These are phyloP conservation scores for Andrographis paniculata DNA, from an alignment of 305 asterid genomes.

Conservation along the genomic window DNA sequence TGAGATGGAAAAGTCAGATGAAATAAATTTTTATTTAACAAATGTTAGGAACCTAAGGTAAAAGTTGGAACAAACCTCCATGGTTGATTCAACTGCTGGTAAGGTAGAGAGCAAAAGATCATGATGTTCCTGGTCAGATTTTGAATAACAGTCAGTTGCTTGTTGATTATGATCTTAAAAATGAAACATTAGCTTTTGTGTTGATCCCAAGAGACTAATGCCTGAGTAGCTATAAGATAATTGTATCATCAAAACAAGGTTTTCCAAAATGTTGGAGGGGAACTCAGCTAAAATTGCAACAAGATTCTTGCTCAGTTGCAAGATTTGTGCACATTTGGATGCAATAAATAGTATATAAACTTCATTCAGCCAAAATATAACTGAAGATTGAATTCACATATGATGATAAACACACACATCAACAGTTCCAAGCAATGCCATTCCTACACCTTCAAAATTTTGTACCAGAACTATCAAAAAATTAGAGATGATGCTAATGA, in stretches of 20 bases:
- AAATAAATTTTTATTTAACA: slow-evolving; percentile 14
- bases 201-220: slow-evolving; percentile 11
- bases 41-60: slow-evolving; percentile 17
- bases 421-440: no score
- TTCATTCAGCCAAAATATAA: slow-evolving; percentile 9
- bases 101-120: slow-evolving; percentile 77
- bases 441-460: no score
- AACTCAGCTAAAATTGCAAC: background rate
- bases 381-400: no score
- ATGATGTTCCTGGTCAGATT: slow-evolving; percentile 81
- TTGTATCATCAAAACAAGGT: slow-evolving; percentile 17
- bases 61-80: slow-evolving; percentile 67
- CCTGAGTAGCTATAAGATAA: slow-evolving; percentile 1
- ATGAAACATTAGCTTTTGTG: background rate
- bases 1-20: slow-evolving; percentile 24
- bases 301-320: background rate
- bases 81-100: slow-evolving; percentile 77
- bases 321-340: background rate
- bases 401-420: no score
- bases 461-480: no score
- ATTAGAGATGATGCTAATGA: background rate
- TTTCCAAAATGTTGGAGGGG: slow-evolving; percentile 5
- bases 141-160: slow-evolving; percentile 20
- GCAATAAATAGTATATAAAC: slow-evolving; percentile 13
- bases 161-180: slow-evolving; percentile 4